phyloP scores from a whole-genome alignment of 371 early-diverging fungal species.

The Mortierella sp. region DNA sequence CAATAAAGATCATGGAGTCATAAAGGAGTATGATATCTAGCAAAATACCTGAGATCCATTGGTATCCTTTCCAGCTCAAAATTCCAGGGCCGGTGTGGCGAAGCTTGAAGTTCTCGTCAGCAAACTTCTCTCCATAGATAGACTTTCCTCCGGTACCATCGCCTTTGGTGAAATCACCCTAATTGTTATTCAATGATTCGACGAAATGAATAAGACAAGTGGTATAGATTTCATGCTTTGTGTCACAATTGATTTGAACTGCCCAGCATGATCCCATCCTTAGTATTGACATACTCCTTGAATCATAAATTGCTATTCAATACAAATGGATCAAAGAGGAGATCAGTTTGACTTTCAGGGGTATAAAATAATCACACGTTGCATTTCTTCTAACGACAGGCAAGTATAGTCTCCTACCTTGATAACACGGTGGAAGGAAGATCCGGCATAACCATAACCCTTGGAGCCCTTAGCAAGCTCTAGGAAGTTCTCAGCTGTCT shows the following conservation, averaged over 20 bases:
- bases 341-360: background rate
- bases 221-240: background rate
- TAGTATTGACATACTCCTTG: slow-evolving; percentile 61
- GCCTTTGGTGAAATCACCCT: slow-evolving; percentile 85
- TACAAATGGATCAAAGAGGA: background rate
- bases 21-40: background rate
- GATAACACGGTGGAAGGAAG: slow-evolving; percentile 93
- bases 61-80: slow-evolving; percentile 91
- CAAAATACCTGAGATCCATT: slow-evolving; percentile 97
- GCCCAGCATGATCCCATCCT: background rate
- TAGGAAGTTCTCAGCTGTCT: slow-evolving; percentile 94
- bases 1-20: background rate
- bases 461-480: slow-evolving; percentile 86
- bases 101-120: slow-evolving; percentile 97
- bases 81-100: slow-evolving; percentile 86
- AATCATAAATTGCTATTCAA: slow-evolving; percentile 79
- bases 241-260: slow-evolving; percentile 9
- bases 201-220: background rate
- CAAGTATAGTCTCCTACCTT: slow-evolving; percentile 54
- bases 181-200: background rate
- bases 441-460: slow-evolving; percentile 90
- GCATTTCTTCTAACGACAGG: background rate
- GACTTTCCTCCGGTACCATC: slow-evolving; percentile 97
- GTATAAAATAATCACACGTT: background rate
- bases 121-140: slow-evolving; percentile 92